Percentiles rank a stretch among this genome's conserved stretches.
Evolutionary conservation across 2,329 filamentous ascomycete species (phyloP).

Genomic region (Botrytis hyacinthi): DNA sequence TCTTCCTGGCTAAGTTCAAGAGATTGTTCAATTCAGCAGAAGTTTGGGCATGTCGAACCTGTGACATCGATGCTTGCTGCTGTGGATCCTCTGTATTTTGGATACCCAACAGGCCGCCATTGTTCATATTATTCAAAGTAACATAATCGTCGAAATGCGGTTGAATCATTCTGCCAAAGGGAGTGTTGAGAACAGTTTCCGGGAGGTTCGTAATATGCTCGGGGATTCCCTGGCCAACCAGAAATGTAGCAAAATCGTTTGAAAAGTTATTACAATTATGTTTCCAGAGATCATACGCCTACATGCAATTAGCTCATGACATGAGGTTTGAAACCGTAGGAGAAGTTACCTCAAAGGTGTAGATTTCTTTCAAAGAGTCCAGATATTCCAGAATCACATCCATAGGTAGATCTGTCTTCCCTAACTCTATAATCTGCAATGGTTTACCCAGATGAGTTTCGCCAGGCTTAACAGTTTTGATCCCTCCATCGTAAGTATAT

Average conservation of each 20-base stretch:
- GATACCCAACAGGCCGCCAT: conserved; percentile 39
- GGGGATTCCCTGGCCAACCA: conserved; percentile 85
- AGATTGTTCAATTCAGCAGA: conserved; percentile 59
- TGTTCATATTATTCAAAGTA: conserved; percentile 57
- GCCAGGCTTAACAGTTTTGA: conserved; percentile 78
- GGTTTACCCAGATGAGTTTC: conserved; percentile 83
- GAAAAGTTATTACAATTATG: conserved; percentile 99
- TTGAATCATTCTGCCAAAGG: conserved; percentile 83
- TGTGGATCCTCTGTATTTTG: conserved; percentile 19
- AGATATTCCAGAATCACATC: conserved; percentile 86
- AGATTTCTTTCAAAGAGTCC: conserved; percentile 77
- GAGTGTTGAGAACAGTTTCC: conserved; percentile 78
- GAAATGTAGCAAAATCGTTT: conserved; percentile 85
- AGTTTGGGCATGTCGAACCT: conserved; percentile 61
- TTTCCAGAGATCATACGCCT: conserved; percentile 83
- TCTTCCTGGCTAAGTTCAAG: conserved; percentile 57
- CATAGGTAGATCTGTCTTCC: conserved; percentile 72
- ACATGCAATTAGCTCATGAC: conserved; percentile 16
- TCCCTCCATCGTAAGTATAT: conserved; percentile 85
- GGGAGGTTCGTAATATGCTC: conserved; percentile 83
- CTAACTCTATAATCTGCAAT: conserved; percentile 72
- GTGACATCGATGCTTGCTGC: conserved; percentile 35
- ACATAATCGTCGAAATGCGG: conserved; percentile 69
- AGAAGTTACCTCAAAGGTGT: conserved; percentile 66
- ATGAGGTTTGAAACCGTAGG: neutral